Evolutionary conservation across 2,329 filamentous ascomycete genomes (phyloP).

Genomic region (Acephala macrosclerotiorum): DNA sequence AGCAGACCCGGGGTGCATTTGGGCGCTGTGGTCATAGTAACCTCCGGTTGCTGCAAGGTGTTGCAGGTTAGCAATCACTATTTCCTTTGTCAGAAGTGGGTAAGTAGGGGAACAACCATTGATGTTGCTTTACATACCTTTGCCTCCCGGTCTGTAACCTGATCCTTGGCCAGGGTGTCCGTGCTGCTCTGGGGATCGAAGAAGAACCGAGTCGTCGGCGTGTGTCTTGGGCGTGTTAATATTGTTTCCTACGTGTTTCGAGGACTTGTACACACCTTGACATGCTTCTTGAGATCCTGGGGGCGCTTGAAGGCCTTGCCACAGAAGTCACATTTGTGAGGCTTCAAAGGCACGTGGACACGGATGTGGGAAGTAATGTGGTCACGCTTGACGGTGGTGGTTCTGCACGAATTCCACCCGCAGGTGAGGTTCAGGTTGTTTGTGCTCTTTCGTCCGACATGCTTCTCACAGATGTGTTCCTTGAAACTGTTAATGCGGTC

Average conservation of each 20-base stretch:
- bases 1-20: slow-evolving; percentile 64
- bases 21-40: slow-evolving; percentile 70
- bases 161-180: slow-evolving; percentile 40
- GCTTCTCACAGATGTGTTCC: slow-evolving; percentile 98
- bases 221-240: slow-evolving; percentile 68
- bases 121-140: slow-evolving; percentile 42
- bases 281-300: slow-evolving; percentile 98
- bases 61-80: slow-evolving; percentile 44
- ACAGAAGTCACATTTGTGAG: slow-evolving; percentile 98
- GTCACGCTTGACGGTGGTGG: slow-evolving; percentile 97
- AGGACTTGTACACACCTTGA: slow-evolving; percentile 66
- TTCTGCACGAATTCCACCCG: slow-evolving; percentile 95
- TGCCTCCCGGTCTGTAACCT: slow-evolving; percentile 60
- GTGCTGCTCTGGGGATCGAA: slow-evolving; percentile 46
- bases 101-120: slow-evolving; percentile 36
- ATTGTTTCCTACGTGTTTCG: not conserved
- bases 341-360: slow-evolving; percentile 98
- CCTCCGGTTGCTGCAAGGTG: slow-evolving; percentile 43
- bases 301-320: slow-evolving; percentile 99
- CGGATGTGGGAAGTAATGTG: slow-evolving; percentile 99
- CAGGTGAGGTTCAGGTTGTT: slow-evolving; percentile 98
- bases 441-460: slow-evolving; percentile 98
- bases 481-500: slow-evolving; percentile 47
- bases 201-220: slow-evolving; percentile 87
- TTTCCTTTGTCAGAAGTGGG: slow-evolving; percentile 38